These are phyloP conservation scores for Trametes cinnabarina DNA, from an alignment of 768 basidiomycete species.

Conservation along the genomic window DNA sequence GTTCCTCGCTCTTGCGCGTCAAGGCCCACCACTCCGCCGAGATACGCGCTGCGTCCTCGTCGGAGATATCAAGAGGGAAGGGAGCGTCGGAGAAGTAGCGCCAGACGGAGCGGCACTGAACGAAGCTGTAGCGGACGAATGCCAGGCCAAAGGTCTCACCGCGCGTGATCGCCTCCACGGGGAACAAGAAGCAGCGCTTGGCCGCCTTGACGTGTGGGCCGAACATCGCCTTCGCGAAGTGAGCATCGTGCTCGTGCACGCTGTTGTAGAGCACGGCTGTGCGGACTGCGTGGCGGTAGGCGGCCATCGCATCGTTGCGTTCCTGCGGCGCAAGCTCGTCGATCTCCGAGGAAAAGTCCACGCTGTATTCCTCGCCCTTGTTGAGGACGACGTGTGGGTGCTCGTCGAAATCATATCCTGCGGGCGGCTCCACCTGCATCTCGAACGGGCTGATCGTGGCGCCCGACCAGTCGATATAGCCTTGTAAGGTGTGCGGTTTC, in stretches of 20 bases:
- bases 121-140: neutral
- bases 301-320: too few species aligned
- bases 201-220: neutral
- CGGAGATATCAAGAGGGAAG: constrained; percentile 1
- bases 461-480: constrained; percentile 22
- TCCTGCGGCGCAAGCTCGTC: neutral
- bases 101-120: constrained; percentile 1
- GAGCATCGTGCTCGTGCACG: neutral
- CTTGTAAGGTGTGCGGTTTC: constrained; percentile 4
- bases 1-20: neutral
- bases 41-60: constrained; percentile 1
- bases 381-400: neutral
- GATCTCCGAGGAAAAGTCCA: neutral
- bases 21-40: neutral
- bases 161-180: neutral
- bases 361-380: neutral
- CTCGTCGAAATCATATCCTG: neutral
- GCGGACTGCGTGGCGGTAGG: neutral
- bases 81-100: neutral
- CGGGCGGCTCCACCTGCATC: neutral
- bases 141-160: neutral
- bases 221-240: neutral
- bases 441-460: neutral
- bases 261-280: neutral
- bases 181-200: neutral